Percentiles rank a stretch among this genome's conserved stretches.
phyloP scores from a whole-genome alignment of 1,284 basidiomycete genomes.

The Austroboletus niveus region DNA sequence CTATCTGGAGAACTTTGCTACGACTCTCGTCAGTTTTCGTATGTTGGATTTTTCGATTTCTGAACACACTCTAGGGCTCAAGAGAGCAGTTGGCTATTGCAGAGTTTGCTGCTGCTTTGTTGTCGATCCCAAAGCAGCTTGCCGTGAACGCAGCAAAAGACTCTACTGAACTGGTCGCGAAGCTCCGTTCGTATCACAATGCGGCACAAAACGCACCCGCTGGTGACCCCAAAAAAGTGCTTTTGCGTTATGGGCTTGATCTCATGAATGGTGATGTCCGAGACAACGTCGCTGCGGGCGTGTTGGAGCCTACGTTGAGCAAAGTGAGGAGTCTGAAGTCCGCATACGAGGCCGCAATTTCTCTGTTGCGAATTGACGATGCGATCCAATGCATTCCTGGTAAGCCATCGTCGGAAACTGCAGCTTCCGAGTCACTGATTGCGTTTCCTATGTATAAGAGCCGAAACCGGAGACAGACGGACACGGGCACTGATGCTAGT shows the following conservation, averaged over 20 bases:
- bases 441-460: slow-evolving; percentile 44
- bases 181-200: slow-evolving; percentile 96
- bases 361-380: slow-evolving; percentile 94
- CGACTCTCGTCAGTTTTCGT: slow-evolving; percentile 72
- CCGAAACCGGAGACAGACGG: slow-evolving; percentile 69
- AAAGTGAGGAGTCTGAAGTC: slow-evolving; percentile 97
- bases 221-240: slow-evolving; percentile 93
- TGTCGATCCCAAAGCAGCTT: slow-evolving; percentile 96
- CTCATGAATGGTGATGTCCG: slow-evolving; percentile 92
- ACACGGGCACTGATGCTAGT: slow-evolving; percentile 46
- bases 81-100: slow-evolving; percentile 98
- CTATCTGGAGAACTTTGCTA: slow-evolving; percentile 99
- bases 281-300: slow-evolving; percentile 92
- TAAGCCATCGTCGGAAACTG: slow-evolving; percentile 35
- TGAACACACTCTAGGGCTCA: slow-evolving; percentile 67
- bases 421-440: slow-evolving; percentile 18
- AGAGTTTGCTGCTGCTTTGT: slow-evolving; percentile 91
- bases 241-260: slow-evolving; percentile 95
- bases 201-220: slow-evolving; percentile 90
- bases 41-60: background rate
- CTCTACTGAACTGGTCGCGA: slow-evolving; percentile 96
- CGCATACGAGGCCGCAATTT: slow-evolving; percentile 95
- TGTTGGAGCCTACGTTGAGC: slow-evolving; percentile 95
- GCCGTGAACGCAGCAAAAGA: slow-evolving; percentile 99
- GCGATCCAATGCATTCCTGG: slow-evolving; percentile 84